These are phyloP conservation scores for Lasiosphaeriaceae sp. DNA, from an alignment of 495 filamentous ascomycete species.

Conservation along the genomic window DNA sequence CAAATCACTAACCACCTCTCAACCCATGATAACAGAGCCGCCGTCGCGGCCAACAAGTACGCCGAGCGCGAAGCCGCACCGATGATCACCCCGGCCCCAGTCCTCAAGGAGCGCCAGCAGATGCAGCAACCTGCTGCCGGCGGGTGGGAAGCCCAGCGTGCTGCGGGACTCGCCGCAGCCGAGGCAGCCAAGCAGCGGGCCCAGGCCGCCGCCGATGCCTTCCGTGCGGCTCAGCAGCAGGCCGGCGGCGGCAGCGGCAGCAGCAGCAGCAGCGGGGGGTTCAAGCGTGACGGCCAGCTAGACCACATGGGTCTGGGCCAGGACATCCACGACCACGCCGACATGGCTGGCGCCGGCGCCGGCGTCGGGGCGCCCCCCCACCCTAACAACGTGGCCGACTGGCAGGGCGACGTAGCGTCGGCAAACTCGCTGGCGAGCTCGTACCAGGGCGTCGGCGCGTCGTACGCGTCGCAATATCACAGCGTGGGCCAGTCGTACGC, in stretches of 20 bases:
- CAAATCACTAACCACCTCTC: background rate
- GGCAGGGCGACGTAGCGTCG: constrained; percentile 4
- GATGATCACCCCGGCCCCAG: background rate
- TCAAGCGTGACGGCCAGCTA: background rate
- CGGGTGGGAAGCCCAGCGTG: too few species aligned
- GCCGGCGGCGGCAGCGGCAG: background rate
- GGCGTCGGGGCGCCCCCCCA: too few species aligned
- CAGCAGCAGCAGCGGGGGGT: background rate
- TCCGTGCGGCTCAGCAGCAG: background rate
- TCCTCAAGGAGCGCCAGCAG: background rate
- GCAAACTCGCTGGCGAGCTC: constrained; percentile 1
- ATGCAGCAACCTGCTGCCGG: too few species aligned
- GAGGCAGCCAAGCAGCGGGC: background rate
- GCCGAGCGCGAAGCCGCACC: background rate
- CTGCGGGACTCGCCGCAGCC: background rate
- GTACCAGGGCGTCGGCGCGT: background rate
- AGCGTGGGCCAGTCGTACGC: background rate
- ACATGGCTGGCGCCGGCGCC: too few species aligned
- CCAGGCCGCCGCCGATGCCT: background rate
- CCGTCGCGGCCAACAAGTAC: background rate
- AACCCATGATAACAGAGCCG: background rate
- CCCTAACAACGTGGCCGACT: background rate
- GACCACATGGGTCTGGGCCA: too few species aligned
- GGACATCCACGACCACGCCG: too few species aligned
- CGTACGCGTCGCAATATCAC: background rate